Evolutionary conservation across 768 basidiomycete species (phyloP), one percentile per base, ranked within the genome.

Genomic region (Sistotremastrum niveocremeum): DNA sequence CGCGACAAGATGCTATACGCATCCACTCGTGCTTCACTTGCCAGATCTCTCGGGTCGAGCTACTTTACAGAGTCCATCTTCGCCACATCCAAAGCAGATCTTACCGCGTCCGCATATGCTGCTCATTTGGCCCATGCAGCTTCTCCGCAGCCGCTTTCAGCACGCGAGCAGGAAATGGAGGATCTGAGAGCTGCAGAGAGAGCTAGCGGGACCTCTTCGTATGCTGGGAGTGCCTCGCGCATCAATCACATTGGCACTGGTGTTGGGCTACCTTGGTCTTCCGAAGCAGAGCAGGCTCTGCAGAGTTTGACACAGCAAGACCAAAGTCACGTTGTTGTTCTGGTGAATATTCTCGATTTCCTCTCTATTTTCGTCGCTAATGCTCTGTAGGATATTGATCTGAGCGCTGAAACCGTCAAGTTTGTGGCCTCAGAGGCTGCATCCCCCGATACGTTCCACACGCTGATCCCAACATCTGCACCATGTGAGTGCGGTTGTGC

Each of bases 1-100:
- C 72, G 85, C 56, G 76, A 84, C 62, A 93, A 91, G 86, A 93
- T 90, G 87, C 68, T 93, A 34, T 91, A 90, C 61, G 86, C 89
- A 20, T 81, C 88, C 3, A 80, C 81, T 1, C 77, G 86, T 39
- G 67, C 69, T 28, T 70, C 78, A 11, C 69, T 91, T 20, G 69
- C 78, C 31, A 86, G 76, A 59, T 66, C 72, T n/a, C 70, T 93
- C 3, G 86, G 86, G 39, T 79, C 88, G 2, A 67, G 76, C 11
- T 60, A 74, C 33, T 86, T 90, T 61, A 72, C 72, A 3, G 79
- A 84, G 58, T 70, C 73, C 35, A 63, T 91, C n/a, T 87, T 84
- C 56, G 87, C 87, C 2, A 87, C 84, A 0, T 71, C 73, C 45
- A 84, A 78, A 58, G 65, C 63, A 8, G 81, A 87, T 52, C 54